These are phyloP conservation scores for Ammopiptanthus mongolicus DNA, from an alignment of 306 rosid genomes.

Conservation along the genomic window DNA sequence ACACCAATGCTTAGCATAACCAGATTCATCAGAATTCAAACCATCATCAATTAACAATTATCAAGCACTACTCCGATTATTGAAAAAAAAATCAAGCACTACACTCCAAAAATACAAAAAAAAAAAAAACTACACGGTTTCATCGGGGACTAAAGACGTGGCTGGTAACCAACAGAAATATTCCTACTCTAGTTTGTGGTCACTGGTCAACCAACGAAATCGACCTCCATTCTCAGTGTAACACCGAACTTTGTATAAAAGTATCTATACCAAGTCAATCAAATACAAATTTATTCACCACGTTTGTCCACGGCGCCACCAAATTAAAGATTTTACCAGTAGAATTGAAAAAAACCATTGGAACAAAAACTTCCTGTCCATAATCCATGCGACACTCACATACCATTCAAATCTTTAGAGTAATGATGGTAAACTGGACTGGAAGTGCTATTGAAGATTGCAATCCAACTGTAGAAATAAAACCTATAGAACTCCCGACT, in stretches of 20 bases:
- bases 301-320: slow-evolving; percentile 40
- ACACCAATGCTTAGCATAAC: not conserved
- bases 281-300: not conserved
- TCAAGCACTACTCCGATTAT: too few relatives aligned
- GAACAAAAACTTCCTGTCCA: slow-evolving; percentile 49
- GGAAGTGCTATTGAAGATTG: slow-evolving; percentile 43
- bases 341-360: slow-evolving; percentile 50
- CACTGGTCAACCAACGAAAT: not conserved
- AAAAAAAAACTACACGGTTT: not conserved
- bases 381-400: slow-evolving; percentile 49
- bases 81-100: too few relatives aligned
- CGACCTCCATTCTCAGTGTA: not conserved
- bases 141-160: not conserved
- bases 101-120: not conserved
- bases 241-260: not conserved
- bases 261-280: not conserved
- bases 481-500: too few relatives aligned
- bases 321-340: slow-evolving; percentile 24
- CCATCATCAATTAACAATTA: not conserved
- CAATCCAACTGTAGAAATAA: slow-evolving; percentile 24
- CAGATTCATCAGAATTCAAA: not conserved
- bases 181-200: slow-evolving; percentile 6
- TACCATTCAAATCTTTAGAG: slow-evolving; percentile 50
- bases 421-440: slow-evolving; percentile 63
- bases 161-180: not conserved